phyloP scores from a whole-genome alignment of 2,329 filamentous ascomycete genomes.

The Claviceps monticola region DNA sequence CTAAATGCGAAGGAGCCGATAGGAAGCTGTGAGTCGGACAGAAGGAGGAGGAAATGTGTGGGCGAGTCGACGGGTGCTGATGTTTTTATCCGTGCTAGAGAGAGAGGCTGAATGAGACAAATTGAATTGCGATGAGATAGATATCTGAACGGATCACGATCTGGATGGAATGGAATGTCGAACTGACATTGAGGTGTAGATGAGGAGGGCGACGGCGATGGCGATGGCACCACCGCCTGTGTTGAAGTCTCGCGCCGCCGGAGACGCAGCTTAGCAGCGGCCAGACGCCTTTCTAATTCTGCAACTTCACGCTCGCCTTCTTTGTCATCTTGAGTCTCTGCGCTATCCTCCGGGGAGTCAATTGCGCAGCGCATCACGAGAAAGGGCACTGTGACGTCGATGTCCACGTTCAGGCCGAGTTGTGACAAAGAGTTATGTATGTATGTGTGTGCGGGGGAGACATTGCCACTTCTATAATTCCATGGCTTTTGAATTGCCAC shows the following conservation, averaged over 20 bases:
- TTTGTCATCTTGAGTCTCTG: slow-evolving; percentile 12
- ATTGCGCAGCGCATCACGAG: slow-evolving; percentile 11
- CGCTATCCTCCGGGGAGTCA: slow-evolving; percentile 11
- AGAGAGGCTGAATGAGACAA: no score
- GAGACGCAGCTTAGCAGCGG: slow-evolving; percentile 30
- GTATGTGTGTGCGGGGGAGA: background rate
- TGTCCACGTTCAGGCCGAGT: background rate
- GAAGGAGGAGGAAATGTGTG: slow-evolving; percentile 57
- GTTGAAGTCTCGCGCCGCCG: background rate
- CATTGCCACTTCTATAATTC: background rate
- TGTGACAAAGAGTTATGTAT: background rate
- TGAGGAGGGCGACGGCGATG: background rate
- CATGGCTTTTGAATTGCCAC: no score
- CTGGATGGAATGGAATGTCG: background rate
- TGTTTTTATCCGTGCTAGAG: background rate
- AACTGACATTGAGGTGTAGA: slow-evolving; percentile 1
- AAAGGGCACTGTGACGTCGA: background rate
- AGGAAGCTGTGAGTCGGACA: slow-evolving; percentile 69
- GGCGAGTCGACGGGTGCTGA: slow-evolving; percentile 9
- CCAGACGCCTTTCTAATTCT: slow-evolving; percentile 41
- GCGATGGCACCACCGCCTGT: background rate
- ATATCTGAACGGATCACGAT: no score
- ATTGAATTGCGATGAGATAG: no score
- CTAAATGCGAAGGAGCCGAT: slow-evolving; percentile 81
- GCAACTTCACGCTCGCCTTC: slow-evolving; percentile 39